A percentile compares a stretch with the other conserved stretches of the same genome.
Conservation (phyloP, 805 yeast species). For the Priceomyces carsonii region DNA sequence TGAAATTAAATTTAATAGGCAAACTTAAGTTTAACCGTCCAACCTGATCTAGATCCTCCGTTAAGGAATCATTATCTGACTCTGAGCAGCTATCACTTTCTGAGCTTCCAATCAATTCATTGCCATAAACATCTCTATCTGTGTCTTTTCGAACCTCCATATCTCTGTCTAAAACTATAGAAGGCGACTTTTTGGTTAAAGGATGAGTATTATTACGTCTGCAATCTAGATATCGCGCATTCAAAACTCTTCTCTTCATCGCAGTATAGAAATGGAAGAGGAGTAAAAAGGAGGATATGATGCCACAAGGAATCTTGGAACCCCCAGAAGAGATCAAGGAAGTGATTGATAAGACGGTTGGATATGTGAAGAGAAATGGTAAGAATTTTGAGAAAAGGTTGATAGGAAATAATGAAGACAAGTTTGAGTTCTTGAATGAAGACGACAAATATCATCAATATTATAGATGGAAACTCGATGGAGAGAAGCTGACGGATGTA, state of each 20-base stretch:
- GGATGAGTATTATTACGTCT: too few species aligned
- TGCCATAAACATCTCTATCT: too few species aligned
- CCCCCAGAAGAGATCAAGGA: constrained; percentile 56
- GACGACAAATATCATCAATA: constrained; percentile 57
- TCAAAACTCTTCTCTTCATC: too few species aligned
- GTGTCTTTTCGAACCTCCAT: too few species aligned
- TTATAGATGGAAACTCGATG: constrained; percentile 50
- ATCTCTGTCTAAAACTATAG: too few species aligned
- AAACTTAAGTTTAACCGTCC: constrained; percentile 44
- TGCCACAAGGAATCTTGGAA: constrained; percentile 13
- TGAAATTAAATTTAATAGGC: constrained; percentile 24
- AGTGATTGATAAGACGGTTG: constrained; percentile 70
- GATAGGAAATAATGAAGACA: constrained; percentile 47
- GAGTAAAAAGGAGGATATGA: too few species aligned
- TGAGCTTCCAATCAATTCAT: too few species aligned
- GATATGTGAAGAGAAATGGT: constrained; percentile 71
- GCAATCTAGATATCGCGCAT: too few species aligned
- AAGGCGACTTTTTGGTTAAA: too few species aligned
- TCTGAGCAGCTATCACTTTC: too few species aligned
- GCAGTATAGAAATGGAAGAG: too few species aligned
- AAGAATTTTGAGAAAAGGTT: constrained; percentile 61
- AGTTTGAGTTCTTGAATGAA: constrained; percentile 63
- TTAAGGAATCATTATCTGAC: constrained; percentile 38
- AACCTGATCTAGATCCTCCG: constrained; percentile 51
- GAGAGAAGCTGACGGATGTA: constrained; percentile 13